Evolutionary conservation across 2,329 filamentous ascomycete genomes (phyloP), one percentile per base, ranked within the genome.

Genomic region (Aspergillus candidus): DNA sequence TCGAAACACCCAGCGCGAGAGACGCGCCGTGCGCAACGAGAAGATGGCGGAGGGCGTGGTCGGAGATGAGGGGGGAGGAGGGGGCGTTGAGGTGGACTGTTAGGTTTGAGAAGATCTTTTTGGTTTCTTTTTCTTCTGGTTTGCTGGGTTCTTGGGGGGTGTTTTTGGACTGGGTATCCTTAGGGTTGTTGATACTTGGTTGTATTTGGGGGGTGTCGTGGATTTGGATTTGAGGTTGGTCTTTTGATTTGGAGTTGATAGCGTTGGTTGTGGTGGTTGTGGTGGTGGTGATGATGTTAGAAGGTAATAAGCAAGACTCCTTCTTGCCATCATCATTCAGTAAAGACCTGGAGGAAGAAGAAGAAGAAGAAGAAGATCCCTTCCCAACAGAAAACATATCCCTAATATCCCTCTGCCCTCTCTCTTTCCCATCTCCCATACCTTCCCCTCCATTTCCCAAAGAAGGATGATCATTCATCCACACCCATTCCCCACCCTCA

Each of bases 11-110:
- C 31, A 88, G 76, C 3, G 86, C 83, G 54, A 88, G 73, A 34
- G 69, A 73, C 1, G 81, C 91, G 14, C 90, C 91, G 59, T 94
- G 80, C 44, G 81, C 74, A 4, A 77, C 79, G 32, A 96, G 76
- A 12, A 94, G 66, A 43, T 83, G 82, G 72, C 93, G 94, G 45
- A 96, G 77, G 61, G 80, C 85, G 70, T 94, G 86, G 65, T 96
- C 90, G 11, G 87, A 94, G 49, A 95, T 78, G 17, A 80, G 66
- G 1, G 90, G 89, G 47, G 82, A 77, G 2, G 88, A 94, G 53
- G 86, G 90, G 48, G 89, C 89, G 66, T 95, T 95, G 66, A 96
- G 78, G 68, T 91, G 93, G 56, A 95, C 77, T 40, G 79, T 82
- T 15, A 89, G 75, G 12, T 82, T 79, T 35, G 78, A 68, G 61